Percentiles rank a stretch among this genome's conserved stretches.
Evolutionary conservation across 2,329 filamentous ascomycete genomes (phyloP).

Genomic region (Neonectria faginata): DNA sequence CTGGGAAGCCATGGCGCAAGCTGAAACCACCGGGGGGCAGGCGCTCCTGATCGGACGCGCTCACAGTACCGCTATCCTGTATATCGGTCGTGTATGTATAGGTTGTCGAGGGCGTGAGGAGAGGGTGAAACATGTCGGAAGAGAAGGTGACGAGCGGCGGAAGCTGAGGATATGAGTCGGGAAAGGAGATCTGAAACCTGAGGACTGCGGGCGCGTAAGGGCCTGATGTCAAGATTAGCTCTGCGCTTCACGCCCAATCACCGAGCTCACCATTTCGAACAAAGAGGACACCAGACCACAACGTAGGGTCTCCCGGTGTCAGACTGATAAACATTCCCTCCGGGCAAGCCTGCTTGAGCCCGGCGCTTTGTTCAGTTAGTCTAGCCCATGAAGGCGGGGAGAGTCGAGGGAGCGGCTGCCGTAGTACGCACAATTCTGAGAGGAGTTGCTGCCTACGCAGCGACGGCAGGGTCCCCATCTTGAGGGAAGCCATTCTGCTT

Average conservation of each 20-base stretch:
- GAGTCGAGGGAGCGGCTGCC: neutral
- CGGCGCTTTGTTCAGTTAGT: conserved; percentile 67
- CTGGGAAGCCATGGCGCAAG: conserved; percentile 88
- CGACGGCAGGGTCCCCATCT: conserved; percentile 62
- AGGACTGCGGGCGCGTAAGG: conserved; percentile 90
- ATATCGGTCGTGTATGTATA: conserved; percentile 90
- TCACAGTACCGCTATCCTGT: conserved; percentile 80
- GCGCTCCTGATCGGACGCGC: conserved; percentile 84
- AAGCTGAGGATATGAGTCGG: conserved; percentile 79
- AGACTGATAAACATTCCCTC: conserved; percentile 89
- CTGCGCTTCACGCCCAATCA: neutral
- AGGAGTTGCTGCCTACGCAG: conserved; percentile 81
- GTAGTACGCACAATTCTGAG: conserved; percentile 78
- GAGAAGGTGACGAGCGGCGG: conserved; percentile 89
- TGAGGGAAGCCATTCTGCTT: conserved; percentile 56
- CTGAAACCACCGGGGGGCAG: conserved; percentile 92
- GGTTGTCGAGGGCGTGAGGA: conserved; percentile 92
- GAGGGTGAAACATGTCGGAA: conserved; percentile 94
- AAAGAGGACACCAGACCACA: conserved; percentile 94
- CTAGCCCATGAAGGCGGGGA: conserved; percentile 15
- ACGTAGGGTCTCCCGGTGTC: conserved; percentile 80
- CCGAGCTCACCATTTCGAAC: conserved; percentile 79
- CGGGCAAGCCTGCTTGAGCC: conserved; percentile 84
- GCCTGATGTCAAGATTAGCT: conserved; percentile 62
- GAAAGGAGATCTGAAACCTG: conserved; percentile 91